Evolutionary conservation across 1,284 basidiomycete species (phyloP), one percentile per base, ranked within the genome.

Genomic region (Taiwanofungus camphoratus): DNA sequence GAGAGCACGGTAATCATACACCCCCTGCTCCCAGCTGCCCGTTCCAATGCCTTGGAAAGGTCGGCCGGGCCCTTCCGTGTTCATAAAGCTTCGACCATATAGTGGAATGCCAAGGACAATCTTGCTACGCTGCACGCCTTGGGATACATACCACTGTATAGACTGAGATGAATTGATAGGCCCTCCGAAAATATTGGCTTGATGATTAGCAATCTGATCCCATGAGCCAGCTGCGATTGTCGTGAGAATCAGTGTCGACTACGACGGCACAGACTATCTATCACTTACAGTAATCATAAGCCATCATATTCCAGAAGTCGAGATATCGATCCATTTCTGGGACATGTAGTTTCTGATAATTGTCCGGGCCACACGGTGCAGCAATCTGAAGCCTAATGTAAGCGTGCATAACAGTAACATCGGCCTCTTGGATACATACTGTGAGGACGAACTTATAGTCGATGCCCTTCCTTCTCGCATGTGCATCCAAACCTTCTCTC

Each of bases 251-350:
- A 40, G 21, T n/a, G n/a, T n/a, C 18, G 44, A 36, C 2, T 16
- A 33, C 26, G 31, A 16, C 18, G 15, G 38, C 22, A 45, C 24
- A 36, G 31, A 16, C 15, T 29, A 20, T 13, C 8, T 31, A 20
- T 18, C 26, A 64, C 80, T 50, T 49, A 85, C 85, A 76, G 55
- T 84, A 89, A 58, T 89, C 85, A 50, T 89, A 88, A 1, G 90
- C 82, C 96, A 99, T 99, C 62, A 99, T 68, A 62, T 98, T 98
- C 94, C 93, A 98, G 61, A 96, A 93, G 56, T 93, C 89, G 20
- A 99, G 80, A 48, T 71, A 78, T 48, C 72, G 73, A 60, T 95
- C 87, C 94, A 99, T 98, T 49, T 88, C 89, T 18, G 62, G 66
- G 29, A 92, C 72, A 44, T 82, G 73, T 5, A 98, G 71, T 50